Evolutionary conservation across 2,329 filamentous ascomycete genomes (phyloP).

Genomic region (Metarhizium brunneum): DNA sequence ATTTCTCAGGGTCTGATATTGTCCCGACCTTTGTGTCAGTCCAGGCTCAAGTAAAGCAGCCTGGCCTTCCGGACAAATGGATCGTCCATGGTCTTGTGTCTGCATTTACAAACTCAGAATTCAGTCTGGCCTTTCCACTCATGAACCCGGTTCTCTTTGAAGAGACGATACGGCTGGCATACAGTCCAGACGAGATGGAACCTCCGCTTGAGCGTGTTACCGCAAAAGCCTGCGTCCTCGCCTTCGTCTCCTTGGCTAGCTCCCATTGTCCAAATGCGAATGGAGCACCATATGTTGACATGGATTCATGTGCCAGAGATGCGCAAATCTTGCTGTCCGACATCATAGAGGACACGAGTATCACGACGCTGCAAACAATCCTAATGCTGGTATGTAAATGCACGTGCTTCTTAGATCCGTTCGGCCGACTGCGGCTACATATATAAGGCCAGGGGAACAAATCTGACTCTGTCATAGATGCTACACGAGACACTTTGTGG

Average conservation of each 20-base stretch:
- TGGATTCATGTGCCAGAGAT: constrained; percentile 29
- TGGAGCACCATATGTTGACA: constrained; percentile 20
- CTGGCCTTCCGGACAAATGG: constrained; percentile 24
- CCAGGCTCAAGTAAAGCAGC: not conserved
- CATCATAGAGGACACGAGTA: constrained; percentile 30
- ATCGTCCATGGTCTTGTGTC: constrained; percentile 16
- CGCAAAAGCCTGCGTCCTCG: too few species aligned
- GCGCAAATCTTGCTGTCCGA: constrained; percentile 33
- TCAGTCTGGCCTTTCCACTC: too few species aligned
- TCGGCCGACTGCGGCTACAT: too few species aligned
- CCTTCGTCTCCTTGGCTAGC: too few species aligned
- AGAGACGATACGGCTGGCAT: too few species aligned
- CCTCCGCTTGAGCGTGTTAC: too few species aligned
- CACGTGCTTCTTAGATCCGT: not conserved
- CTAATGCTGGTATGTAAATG: constrained; percentile 35
- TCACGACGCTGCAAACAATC: constrained; percentile 34
- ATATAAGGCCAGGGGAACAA: too few species aligned
- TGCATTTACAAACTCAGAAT: too few species aligned
- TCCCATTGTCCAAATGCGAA: too few species aligned
- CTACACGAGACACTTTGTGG: constrained; percentile 36
- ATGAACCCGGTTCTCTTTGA: too few species aligned
- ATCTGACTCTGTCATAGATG: constrained; percentile 16
- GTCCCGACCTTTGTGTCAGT: not conserved
- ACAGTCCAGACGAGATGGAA: too few species aligned
- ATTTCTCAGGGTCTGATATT: not conserved